Base-by-base conservation (phyloP, 139 green algal genomes). In the Desmodesmus armatus region DNA sequence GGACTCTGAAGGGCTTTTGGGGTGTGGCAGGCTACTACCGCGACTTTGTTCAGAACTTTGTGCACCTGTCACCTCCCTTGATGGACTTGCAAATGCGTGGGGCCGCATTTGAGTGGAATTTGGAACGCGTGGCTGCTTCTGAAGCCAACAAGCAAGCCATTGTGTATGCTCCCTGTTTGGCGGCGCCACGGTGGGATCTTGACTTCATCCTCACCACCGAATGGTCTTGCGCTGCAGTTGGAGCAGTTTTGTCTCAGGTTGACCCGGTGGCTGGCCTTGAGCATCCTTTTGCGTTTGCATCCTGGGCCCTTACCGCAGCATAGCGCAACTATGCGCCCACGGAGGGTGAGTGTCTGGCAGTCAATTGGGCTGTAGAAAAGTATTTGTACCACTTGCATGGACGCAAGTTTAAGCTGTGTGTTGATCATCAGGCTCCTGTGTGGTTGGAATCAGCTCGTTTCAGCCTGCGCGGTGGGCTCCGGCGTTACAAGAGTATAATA, bases 151-250 rank as follows among this genome's bases (percentile, higher is more conserved):
- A 85, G 41, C 31, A 65, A 39, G 80, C 70, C 21, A 25, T 85
- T 11, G 41, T 72, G 9, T 83, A 49, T 47, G 40, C 49, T 5
- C 49, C 76, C 47, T 43, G 31, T 17, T 65, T 78, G 6, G 31
- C 53, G 31, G 27, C 53, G 41, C 80, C 80, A 3, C 44, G 72
- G 23, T 74, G 44, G 65, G 11, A 43, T 35, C 37, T 37, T 13
- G 40, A 39, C 6, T 86, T 86, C 49, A 71, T 86, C 4, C 58
- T 86, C 17, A 86, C 80, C 41, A 86, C 80, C 9, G 80, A 86
- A 29, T 86, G 80, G 80, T 80, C 43, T 23, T 51, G 62, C 25
- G 11, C 41, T 3, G 80, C 80, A 9, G 43, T 86, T 0, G 67
- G 80, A 60, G 80, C 80, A 7, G 69, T 86, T 4, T 37, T 81